These are phyloP conservation scores for Aspergillus campestris DNA, from an alignment of 495 filamentous ascomycete genomes.

Conservation along the genomic window DNA sequence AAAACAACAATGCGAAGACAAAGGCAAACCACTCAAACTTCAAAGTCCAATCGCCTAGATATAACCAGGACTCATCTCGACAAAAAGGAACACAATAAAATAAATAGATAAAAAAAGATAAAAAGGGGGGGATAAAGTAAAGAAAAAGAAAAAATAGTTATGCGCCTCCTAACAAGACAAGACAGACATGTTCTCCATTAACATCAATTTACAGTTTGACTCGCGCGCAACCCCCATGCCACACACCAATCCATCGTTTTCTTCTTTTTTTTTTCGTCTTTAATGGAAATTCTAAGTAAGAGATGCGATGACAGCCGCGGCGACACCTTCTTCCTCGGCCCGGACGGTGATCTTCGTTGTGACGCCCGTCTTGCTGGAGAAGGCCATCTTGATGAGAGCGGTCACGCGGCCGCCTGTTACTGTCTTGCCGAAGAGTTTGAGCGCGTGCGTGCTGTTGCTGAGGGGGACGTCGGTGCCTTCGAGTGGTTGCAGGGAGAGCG, in stretches of 20 bases:
- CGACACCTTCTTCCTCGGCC: constrained; percentile 87
- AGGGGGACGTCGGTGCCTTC: constrained; percentile 88
- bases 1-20: constrained; percentile 1
- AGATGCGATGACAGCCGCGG: constrained; percentile 71
- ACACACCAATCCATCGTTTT: too few relatives aligned
- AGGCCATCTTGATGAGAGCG: constrained; percentile 86
- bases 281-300: constrained; percentile 53
- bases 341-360: constrained; percentile 89
- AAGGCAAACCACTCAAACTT: too few relatives aligned
- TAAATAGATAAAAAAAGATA: constrained; percentile 1
- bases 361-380: constrained; percentile 81
- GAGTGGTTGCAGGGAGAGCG: constrained; percentile 84
- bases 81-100: not conserved
- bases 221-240: too few relatives aligned
- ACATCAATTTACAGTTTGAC: constrained; percentile 17
- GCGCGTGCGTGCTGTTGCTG: constrained; percentile 80
- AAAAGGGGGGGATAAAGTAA: not conserved
- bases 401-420: constrained; percentile 85
- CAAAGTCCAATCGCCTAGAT: too few relatives aligned
- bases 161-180: constrained; percentile 13
- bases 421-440: constrained; percentile 95
- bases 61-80: not conserved
- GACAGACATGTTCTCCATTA: constrained; percentile 20
- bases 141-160: constrained; percentile 3
- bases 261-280: too few relatives aligned